These are phyloP conservation scores for Orbilia brochopaga DNA, from an alignment of 2,329 filamentous ascomycete genomes.

Conservation along the genomic window DNA sequence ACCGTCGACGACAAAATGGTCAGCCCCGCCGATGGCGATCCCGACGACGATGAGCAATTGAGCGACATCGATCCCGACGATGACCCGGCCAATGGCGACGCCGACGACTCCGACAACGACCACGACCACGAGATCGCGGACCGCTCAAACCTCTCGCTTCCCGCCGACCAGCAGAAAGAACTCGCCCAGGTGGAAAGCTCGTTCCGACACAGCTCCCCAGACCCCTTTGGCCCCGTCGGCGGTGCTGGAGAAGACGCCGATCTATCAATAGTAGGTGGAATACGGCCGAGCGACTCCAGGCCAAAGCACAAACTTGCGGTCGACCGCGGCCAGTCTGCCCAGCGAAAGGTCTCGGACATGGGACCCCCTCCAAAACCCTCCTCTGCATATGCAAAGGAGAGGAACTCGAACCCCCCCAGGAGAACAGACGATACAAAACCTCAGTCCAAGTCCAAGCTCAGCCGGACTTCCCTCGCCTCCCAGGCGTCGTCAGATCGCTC, in stretches of 20 bases:
- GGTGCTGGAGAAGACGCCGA: conserved; percentile 34
- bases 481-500: conserved; percentile 28
- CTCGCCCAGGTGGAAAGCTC: conserved; percentile 46
- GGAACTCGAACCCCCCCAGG: not conserved
- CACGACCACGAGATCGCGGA: conserved; percentile 26
- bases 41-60: conserved; percentile 28
- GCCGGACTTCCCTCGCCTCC: conserved; percentile 28
- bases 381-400: conserved; percentile 25
- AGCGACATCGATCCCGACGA: conserved; percentile 25
- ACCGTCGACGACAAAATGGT: conserved; percentile 5
- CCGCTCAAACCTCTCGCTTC: conserved; percentile 40
- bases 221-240: conserved; percentile 34
- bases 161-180: conserved; percentile 43
- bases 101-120: conserved; percentile 24
- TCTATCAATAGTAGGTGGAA: conserved; percentile 47
- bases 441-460: conserved; percentile 25
- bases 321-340: conserved; percentile 7
- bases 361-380: conserved; percentile 17
- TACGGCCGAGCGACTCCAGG: conserved; percentile 32
- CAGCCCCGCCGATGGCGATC: conserved; percentile 1
- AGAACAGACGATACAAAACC: conserved; percentile 32
- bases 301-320: conserved; percentile 15
- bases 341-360: conserved; percentile 34
- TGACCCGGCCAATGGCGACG: conserved; percentile 2
- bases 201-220: conserved; percentile 42